Percentiles rank a stretch among this genome's conserved stretches.
Evolutionary conservation across 306 rosid species (phyloP).

Genomic region (Biancaea sappan): DNA sequence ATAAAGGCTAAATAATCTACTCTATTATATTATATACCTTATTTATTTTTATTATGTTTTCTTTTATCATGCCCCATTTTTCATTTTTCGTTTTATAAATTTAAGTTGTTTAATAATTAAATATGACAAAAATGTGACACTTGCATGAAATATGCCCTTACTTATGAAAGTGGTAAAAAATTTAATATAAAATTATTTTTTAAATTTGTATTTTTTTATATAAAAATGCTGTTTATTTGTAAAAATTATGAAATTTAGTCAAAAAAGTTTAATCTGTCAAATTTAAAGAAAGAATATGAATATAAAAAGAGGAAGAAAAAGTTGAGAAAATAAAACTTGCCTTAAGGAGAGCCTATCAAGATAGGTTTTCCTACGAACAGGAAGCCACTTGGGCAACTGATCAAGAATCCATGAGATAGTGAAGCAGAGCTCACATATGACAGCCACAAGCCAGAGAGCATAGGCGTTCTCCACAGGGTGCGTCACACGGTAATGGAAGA

Average conservation of each 20-base stretch:
- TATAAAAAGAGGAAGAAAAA: no score
- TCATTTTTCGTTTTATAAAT: not conserved
- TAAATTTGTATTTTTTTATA: no score
- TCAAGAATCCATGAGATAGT: slow-evolving; percentile 71
- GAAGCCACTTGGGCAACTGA: slow-evolving; percentile 72
- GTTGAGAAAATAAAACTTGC: slow-evolving; percentile 40
- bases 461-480: slow-evolving; percentile 65
- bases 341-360: slow-evolving; percentile 61
- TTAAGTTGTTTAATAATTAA: not conserved
- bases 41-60: no score
- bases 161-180: no score
- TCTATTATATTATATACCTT: no score
- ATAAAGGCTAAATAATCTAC: no score
- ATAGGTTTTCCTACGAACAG: slow-evolving; percentile 66
- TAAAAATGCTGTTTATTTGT: no score
- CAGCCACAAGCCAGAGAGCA: slow-evolving; percentile 65
- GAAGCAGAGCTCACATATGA: slow-evolving; percentile 77
- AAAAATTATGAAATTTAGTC: no score
- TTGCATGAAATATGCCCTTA: not conserved
- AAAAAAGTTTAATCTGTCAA: no score
- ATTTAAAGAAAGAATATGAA: no score
- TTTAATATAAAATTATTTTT: no score
- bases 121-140: not conserved
- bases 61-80: not conserved
- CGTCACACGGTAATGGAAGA: slow-evolving; percentile 60